A percentile compares a stretch with the other conserved stretches of the same genome.
Conservation (phyloP, 2,329 filamentous ascomycete species). For the Fusarium vanettenii region DNA sequence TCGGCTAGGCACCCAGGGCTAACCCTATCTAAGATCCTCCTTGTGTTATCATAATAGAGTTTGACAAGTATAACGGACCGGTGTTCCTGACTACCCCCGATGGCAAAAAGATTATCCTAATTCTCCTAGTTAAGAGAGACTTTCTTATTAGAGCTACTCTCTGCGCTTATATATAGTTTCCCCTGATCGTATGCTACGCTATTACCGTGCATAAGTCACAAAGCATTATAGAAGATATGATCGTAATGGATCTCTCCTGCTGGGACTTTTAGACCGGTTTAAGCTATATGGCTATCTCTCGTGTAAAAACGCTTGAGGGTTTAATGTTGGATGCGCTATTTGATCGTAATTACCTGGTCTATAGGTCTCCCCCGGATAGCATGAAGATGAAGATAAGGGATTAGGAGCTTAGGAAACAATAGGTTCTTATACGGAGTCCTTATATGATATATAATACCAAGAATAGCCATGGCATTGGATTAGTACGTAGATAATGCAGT, state of each 20-base stretch:
- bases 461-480: neutral
- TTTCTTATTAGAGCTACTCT: no score
- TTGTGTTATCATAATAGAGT: no score
- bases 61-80: no score
- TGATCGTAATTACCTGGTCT: neutral
- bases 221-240: neutral
- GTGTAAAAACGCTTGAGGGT: neutral
- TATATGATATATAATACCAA: neutral
- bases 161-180: no score
- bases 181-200: neutral
- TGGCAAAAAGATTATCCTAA: no score
- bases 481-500: neutral
- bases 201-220: neutral
- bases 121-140: no score
- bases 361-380: neutral
- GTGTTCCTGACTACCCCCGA: no score
- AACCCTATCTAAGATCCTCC: no score
- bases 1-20: no score
- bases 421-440: neutral
- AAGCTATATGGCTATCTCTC: neutral
- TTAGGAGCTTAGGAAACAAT: neutral
- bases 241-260: neutral
- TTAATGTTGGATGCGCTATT: neutral
- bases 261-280: neutral
- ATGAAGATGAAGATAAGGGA: neutral